Evolutionary conservation across 2,329 filamentous ascomycete species (phyloP).

Genomic region (Curvularia eragrostidis): DNA sequence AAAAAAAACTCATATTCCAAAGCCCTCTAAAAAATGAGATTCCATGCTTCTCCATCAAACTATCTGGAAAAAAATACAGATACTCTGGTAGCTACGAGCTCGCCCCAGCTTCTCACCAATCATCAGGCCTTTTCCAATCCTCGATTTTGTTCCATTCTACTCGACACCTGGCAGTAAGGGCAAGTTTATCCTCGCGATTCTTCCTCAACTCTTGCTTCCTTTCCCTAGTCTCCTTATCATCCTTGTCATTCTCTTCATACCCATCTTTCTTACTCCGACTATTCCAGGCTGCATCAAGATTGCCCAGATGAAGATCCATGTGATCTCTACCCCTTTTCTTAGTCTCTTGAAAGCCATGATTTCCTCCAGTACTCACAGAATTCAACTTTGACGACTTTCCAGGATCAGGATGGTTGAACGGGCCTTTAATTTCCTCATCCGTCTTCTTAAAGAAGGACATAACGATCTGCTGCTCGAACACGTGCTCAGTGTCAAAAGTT

Average conservation of each 20-base stretch:
- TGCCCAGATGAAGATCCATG: not conserved
- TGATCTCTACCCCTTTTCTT: not conserved
- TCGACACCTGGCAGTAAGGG: not conserved
- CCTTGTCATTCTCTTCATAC: not conserved
- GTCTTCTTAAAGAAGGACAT: not conserved
- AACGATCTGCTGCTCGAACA: not conserved
- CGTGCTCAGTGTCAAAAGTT: not conserved
- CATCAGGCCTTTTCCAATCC: not conserved
- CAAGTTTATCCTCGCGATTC: not conserved
- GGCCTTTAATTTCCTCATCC: not conserved
- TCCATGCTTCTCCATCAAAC: no score
- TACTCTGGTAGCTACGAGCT: no score
- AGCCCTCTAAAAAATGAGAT: no score
- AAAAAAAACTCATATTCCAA: no score
- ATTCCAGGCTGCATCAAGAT: not conserved
- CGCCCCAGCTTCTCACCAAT: not conserved
- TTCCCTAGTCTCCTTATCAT: not conserved
- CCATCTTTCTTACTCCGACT: not conserved
- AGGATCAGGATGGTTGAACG: not conserved
- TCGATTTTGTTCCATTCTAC: not conserved
- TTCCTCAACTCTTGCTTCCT: not conserved
- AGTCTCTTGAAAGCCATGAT: not conserved
- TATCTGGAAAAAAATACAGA: no score
- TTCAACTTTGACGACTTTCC: not conserved
- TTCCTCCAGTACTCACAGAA: not conserved